phyloP scores from a whole-genome alignment of 164 flowering plant species.

The Stephania yunnanensis region DNA sequence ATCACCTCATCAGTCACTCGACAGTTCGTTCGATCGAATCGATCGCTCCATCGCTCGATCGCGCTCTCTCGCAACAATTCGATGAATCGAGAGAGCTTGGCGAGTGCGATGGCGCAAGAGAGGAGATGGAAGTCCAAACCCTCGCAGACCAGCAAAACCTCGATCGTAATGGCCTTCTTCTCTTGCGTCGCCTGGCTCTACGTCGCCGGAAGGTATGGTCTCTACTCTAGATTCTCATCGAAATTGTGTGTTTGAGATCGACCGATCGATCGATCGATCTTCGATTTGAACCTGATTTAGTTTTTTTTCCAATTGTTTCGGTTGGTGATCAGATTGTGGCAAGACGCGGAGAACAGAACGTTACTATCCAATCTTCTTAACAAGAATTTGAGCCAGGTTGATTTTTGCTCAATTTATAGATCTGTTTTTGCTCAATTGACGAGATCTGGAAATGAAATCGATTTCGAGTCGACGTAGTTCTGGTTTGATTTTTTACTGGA shows the following conservation, averaged over 20 bases:
- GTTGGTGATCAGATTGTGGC: conserved; percentile 63
- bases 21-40: too few relatives aligned
- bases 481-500: neutral
- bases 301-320: neutral
- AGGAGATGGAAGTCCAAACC: conserved; percentile 55
- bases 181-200: conserved; percentile 95
- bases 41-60: too few relatives aligned
- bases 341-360: conserved; percentile 82
- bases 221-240: neutral
- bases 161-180: conserved; percentile 64
- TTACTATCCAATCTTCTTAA: conserved; percentile 48
- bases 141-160: conserved; percentile 35
- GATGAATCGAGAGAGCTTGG: conserved; percentile 36
- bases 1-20: too few relatives aligned
- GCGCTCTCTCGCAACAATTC: too few relatives aligned
- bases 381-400: conserved; percentile 57
- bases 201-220: conserved; percentile 79
- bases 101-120: conserved; percentile 46
- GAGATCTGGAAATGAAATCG: neutral
- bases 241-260: neutral
- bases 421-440: neutral
- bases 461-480: neutral
- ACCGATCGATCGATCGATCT: neutral
- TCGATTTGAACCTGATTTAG: neutral
- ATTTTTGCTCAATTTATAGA: conserved; percentile 5